Conservation (phyloP, 371 early-diverging fungal genomes). For the Lichtheimia ramosa region DNA sequence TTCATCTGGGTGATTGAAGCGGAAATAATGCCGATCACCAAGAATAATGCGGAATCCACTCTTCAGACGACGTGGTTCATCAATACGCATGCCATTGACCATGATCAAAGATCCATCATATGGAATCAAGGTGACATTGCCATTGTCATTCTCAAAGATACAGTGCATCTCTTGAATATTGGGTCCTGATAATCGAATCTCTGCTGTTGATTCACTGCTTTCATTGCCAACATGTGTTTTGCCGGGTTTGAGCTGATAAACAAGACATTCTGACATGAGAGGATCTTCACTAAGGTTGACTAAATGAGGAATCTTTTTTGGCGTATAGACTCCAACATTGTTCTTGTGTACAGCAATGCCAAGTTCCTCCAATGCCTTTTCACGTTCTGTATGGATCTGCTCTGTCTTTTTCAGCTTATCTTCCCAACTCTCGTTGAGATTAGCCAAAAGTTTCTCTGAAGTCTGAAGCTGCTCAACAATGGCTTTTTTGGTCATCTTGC, state of each 20-base stretch:
- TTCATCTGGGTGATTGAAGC: conserved; percentile 88
- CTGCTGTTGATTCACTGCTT: conserved; percentile 43
- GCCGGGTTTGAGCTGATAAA: conserved; percentile 85
- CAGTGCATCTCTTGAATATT: conserved; percentile 78
- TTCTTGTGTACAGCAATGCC: conserved; percentile 79
- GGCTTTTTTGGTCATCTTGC: conserved; percentile 60
- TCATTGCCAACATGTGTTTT: conserved; percentile 70
- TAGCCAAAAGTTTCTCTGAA: conserved; percentile 85
- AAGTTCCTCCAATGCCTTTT: conserved; percentile 76
- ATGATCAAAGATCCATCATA: conserved; percentile 58
- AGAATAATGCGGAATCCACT: conserved; percentile 84
- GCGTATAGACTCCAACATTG: conserved; percentile 80
- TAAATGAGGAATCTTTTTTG: conserved; percentile 83
- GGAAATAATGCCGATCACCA: conserved; percentile 81
- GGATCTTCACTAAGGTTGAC: conserved; percentile 92
- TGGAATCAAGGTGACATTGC: conserved; percentile 67
- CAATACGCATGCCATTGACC: conserved; percentile 77
- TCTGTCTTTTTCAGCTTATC: conserved; percentile 80
- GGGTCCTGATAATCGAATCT: conserved; percentile 74
- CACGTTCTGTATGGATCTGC: conserved; percentile 73
- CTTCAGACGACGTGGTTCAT: conserved; percentile 56
- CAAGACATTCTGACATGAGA: conserved; percentile 86
- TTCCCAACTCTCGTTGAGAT: conserved; percentile 85
- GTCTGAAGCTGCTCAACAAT: conserved; percentile 80
- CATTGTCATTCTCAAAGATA: conserved; percentile 68